phyloP scores from a whole-genome alignment of 129 eudicot species.

The Pseudognaphalium luteoalbum region DNA sequence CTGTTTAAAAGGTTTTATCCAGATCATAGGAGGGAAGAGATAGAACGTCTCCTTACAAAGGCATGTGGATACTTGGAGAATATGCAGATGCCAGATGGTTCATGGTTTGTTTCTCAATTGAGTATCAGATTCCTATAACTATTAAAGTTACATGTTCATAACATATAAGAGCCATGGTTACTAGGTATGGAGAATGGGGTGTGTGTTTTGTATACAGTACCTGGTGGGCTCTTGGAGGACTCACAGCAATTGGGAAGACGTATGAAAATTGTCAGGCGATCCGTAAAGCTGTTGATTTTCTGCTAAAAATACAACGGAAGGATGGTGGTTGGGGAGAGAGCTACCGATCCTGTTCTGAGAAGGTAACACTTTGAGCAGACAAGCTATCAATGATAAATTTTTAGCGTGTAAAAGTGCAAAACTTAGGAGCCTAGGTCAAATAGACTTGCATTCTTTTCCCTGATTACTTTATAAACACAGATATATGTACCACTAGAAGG shows the following conservation, averaged over 20 bases:
- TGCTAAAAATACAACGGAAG: too few species aligned
- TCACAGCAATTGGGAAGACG: slow-evolving; percentile 46
- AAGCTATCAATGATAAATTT: too few species aligned
- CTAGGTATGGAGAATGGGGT: slow-evolving; percentile 89
- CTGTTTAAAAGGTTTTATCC: slow-evolving; percentile 72
- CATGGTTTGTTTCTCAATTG: slow-evolving; percentile 55
- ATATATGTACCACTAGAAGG: too few species aligned
- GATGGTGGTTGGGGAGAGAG: too few species aligned
- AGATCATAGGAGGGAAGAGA: slow-evolving; percentile 59
- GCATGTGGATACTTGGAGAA: slow-evolving; percentile 61
- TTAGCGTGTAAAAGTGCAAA: too few species aligned
- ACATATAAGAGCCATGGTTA: neutral
- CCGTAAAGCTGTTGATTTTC: too few species aligned
- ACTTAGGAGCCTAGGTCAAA: too few species aligned
- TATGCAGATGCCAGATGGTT: slow-evolving; percentile 77
- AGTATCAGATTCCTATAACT: neutral
- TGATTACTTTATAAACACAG: too few species aligned
- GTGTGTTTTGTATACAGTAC: slow-evolving; percentile 80
- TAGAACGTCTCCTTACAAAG: slow-evolving; percentile 47
- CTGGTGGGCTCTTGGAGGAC: slow-evolving; percentile 83
- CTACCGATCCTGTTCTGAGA: too few species aligned
- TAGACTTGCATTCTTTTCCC: too few species aligned
- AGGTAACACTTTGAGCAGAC: too few species aligned
- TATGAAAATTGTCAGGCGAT: too few species aligned
- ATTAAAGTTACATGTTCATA: neutral